Evolutionary conservation across 2,329 filamentous ascomycete species (phyloP).

Genomic region (Domatiomyces catenatus): DNA sequence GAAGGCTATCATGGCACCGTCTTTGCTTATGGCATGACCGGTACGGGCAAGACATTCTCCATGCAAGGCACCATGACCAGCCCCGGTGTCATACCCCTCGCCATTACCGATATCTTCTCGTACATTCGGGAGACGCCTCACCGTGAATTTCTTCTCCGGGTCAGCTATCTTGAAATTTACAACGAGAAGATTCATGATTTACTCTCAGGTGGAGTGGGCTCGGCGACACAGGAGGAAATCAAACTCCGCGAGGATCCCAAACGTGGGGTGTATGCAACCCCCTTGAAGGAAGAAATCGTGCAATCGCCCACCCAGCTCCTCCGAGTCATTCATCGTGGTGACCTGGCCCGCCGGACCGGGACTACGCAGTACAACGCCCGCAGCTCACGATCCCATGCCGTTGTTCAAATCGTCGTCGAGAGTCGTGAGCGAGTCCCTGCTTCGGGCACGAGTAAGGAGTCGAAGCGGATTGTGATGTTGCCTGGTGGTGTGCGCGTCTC

Average conservation of each 20-base stretch:
- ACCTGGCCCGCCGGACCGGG: slow-evolving; percentile 74
- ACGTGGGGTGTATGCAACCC: slow-evolving; percentile 87
- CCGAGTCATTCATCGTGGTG: slow-evolving; percentile 84
- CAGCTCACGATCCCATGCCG: slow-evolving; percentile 93
- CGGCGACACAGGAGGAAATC: slow-evolving; percentile 67
- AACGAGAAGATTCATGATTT: slow-evolving; percentile 96
- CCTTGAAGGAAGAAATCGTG: slow-evolving; percentile 94
- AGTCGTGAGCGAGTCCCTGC: slow-evolving; percentile 70
- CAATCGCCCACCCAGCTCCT: slow-evolving; percentile 92
- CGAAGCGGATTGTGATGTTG: slow-evolving; percentile 51
- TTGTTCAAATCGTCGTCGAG: slow-evolving; percentile 97
- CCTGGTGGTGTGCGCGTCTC: slow-evolving; percentile 91
- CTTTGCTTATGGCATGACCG: slow-evolving; percentile 87
- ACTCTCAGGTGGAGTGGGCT: slow-evolving; percentile 44
- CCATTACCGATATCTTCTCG: slow-evolving; percentile 97
- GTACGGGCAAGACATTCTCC: slow-evolving; percentile 96
- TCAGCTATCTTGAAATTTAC: slow-evolving; percentile 98
- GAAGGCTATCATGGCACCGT: slow-evolving; percentile 75
- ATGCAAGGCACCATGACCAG: slow-evolving; percentile 97
- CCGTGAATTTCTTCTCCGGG: slow-evolving; percentile 80
- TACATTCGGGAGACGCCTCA: slow-evolving; percentile 95
- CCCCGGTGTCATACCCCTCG: slow-evolving; percentile 88
- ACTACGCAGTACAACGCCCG: slow-evolving; percentile 95
- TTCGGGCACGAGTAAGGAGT: slow-evolving; percentile 33
- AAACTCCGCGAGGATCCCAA: slow-evolving; percentile 94